A percentile compares a stretch with the other conserved stretches of the same genome.
Evolutionary conservation across 768 basidiomycete species (phyloP).

Genomic region (Mycena belliarum): DNA sequence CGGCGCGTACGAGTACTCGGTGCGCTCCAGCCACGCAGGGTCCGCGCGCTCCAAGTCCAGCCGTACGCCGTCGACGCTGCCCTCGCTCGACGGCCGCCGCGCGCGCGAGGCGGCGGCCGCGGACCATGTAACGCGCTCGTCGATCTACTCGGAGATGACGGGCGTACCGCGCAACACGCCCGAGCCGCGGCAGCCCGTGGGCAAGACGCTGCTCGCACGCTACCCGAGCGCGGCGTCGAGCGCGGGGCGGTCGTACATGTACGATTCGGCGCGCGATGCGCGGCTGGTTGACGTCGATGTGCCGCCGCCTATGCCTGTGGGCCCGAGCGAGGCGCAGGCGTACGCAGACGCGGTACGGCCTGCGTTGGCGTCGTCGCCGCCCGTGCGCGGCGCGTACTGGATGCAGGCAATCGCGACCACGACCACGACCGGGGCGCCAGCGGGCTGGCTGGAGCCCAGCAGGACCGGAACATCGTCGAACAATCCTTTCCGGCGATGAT

Average conservation of each 20-base stretch:
- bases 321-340: slow-evolving; percentile 58
- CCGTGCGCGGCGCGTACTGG: slow-evolving; percentile 42
- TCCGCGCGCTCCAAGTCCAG: slow-evolving; percentile 31
- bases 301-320: slow-evolving; percentile 10
- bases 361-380: slow-evolving; percentile 28
- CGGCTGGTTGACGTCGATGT: slow-evolving; percentile 31
- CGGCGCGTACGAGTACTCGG: slow-evolving; percentile 49
- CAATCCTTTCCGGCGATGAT: slow-evolving; percentile 56
- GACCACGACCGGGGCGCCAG: slow-evolving; percentile 42
- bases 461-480: slow-evolving; percentile 49
- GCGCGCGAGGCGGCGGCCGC: slow-evolving; percentile 19
- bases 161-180: slow-evolving; percentile 61
- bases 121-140: slow-evolving; percentile 41
- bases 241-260: slow-evolving; percentile 49
- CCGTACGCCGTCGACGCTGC: slow-evolving; percentile 42
- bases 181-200: slow-evolving; percentile 75
- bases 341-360: slow-evolving; percentile 55
- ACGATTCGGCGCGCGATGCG: slow-evolving; percentile 34
- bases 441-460: slow-evolving; percentile 43
- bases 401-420: slow-evolving; percentile 29
- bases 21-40: too few species aligned
- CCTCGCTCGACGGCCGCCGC: slow-evolving; percentile 34
- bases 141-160: slow-evolving; percentile 70
- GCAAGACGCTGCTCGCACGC: slow-evolving; percentile 32
- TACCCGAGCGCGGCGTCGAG: slow-evolving; percentile 35